Base-by-base conservation (phyloP, 805 yeast genomes). In the Blastobotrys attinorum region DNA sequence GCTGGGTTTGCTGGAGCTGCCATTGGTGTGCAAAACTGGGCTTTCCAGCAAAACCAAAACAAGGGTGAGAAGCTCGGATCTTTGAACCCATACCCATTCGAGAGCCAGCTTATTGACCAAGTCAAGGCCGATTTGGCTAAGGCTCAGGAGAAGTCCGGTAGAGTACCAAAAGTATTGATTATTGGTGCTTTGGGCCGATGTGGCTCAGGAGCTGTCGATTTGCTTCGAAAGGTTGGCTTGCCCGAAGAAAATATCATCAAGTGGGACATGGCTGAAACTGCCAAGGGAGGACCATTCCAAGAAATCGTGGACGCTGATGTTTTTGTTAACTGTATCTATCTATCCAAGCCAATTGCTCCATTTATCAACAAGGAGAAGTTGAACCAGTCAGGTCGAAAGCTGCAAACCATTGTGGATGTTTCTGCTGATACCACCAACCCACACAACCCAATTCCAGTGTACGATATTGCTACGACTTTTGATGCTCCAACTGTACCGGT, bases 1-100 rank as follows among this genome's bases (percentile, higher is more conserved):
- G 98, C 99, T 37, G 99, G 99, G n/a, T 92, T 92, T 63, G 98
- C 97, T 4, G 99, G 99, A 59, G 98, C 99, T 29, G 99, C 98
- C 27, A 68, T 92, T 44, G 98, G 98, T 58, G 72, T 90, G 41
- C 77, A 77, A 63, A 95, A 88, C 65, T 92, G 97, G 96, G 83
- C 95, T 40, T 82, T 83, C 69, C 90, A 90, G 66, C 90, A 85
- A 64, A 66, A 79, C 31, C 81, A 84, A 62, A 86, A 79, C 57
- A 60, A 55, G 37, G 52, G 49, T 45, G 77, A 79, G 62, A 79
- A 86, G 51, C 71, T 92, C 54, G 84, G 85, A 32, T 86, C 87
- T 42, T 84, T 89, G 35, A 59, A 77, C 25, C 94, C 97, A 36
- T 90, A 81, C 66, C 80, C 83, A 41, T 83, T 81, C 60, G 97